Conservation (phyloP, 257 asterid genomes). For the Parsonsia alboflavescens region DNA sequence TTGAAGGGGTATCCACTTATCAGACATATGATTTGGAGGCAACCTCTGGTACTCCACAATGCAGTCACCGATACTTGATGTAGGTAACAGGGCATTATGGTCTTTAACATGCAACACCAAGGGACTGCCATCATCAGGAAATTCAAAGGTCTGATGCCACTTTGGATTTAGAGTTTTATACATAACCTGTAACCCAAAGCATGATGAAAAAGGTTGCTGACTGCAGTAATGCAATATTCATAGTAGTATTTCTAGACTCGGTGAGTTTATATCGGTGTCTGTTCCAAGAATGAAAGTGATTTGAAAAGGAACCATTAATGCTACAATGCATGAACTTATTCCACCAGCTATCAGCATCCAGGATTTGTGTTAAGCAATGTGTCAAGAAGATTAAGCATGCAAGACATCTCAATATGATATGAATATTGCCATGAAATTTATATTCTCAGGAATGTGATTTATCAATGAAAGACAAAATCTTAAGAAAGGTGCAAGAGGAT, state of each 20-base stretch:
- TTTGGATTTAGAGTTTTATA: conserved; percentile 69
- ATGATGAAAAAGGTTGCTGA: background rate
- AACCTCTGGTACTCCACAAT: conserved; percentile 77
- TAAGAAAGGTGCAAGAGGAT: background rate
- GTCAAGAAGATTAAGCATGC: background rate
- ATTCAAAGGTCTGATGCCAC: conserved; percentile 95
- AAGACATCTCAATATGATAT: background rate
- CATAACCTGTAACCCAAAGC: conserved; percentile 45
- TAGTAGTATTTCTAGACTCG: background rate
- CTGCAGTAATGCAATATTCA: background rate
- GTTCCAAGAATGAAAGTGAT: background rate
- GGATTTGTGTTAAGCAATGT: no score
- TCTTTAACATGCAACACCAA: conserved; percentile 80
- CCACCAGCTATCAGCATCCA: background rate
- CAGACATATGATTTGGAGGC: conserved; percentile 85
- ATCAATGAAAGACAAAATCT: background rate
- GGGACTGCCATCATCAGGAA: conserved; percentile 82
- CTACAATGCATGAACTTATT: background rate
- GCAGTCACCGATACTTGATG: conserved; percentile 77
- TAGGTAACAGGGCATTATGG: conserved; percentile 73
- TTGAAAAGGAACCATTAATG: background rate
- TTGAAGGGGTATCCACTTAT: conserved; percentile 97
- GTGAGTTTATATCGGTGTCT: background rate
- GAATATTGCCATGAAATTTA: background rate
- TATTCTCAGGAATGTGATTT: background rate